phyloP scores from a whole-genome alignment of 257 asterid genomes.

The Verbena officinalis region DNA sequence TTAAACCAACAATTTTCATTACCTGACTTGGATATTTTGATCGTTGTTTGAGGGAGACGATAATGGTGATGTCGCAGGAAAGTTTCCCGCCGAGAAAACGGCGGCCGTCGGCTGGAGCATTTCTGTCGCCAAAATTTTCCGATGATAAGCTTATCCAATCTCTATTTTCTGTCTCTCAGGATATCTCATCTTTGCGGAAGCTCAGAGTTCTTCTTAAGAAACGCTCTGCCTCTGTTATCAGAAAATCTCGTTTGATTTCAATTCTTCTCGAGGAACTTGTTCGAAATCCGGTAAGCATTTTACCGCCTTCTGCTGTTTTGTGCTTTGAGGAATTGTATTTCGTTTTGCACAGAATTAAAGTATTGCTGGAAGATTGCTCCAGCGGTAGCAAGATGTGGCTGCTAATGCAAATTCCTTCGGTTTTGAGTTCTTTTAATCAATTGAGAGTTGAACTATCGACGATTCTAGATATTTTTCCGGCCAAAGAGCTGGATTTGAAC shows the following conservation, averaged over 20 bases:
- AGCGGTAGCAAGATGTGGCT: slow-evolving; percentile 77
- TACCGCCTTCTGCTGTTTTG: slow-evolving; percentile 68
- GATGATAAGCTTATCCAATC: slow-evolving; percentile 64
- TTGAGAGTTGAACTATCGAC: slow-evolving; percentile 66
- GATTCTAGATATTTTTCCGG: slow-evolving; percentile 76
- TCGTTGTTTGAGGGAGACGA: too few relatives aligned
- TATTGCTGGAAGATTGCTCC: slow-evolving; percentile 58
- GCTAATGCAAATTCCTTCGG: slow-evolving; percentile 57
- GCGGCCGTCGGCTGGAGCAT: slow-evolving; percentile 65
- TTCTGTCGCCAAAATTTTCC: slow-evolving; percentile 55
- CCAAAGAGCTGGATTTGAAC: slow-evolving; percentile 52
- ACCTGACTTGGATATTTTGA: too few relatives aligned
- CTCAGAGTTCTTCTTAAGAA: slow-evolving; percentile 44
- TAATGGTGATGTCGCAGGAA: slow-evolving; percentile 71
- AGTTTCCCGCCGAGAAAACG: slow-evolving; percentile 69
- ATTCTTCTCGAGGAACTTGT: slow-evolving; percentile 69
- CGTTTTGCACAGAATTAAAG: slow-evolving; percentile 64
- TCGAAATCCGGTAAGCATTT: slow-evolving; percentile 38
- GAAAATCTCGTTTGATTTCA: slow-evolving; percentile 65
- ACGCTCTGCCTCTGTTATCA: slow-evolving; percentile 52
- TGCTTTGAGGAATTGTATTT: slow-evolving; percentile 84
- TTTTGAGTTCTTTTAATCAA: slow-evolving; percentile 57
- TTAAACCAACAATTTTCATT: too few relatives aligned
- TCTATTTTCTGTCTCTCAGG: slow-evolving; percentile 57
- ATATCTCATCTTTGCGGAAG: slow-evolving; percentile 56